These are phyloP conservation scores for Fusarium solani-melongenae DNA, from an alignment of 2,329 filamentous ascomycete genomes.

Conservation along the genomic window DNA sequence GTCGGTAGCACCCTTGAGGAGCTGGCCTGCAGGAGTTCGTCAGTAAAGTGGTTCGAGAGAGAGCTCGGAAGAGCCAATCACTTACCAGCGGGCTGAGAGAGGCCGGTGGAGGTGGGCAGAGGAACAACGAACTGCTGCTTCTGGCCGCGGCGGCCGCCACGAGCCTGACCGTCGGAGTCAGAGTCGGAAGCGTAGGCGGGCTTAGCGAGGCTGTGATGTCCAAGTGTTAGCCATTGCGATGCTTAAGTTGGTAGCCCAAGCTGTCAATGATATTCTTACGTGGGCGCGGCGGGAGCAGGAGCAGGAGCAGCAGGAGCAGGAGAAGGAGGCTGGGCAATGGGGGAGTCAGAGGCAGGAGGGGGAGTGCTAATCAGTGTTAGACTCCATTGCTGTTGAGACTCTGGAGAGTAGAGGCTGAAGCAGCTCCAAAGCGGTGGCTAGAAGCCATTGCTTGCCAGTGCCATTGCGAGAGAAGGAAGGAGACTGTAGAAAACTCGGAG, in stretches of 20 bases:
- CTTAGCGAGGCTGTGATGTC: slow-evolving; percentile 40
- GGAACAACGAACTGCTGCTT: slow-evolving; percentile 44
- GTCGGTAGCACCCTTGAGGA: slow-evolving; percentile 68
- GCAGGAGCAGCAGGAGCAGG: slow-evolving; percentile 22
- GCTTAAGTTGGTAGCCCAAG: background rate
- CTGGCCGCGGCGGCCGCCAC: slow-evolving; percentile 42
- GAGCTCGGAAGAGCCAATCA: background rate
- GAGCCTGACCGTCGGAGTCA: slow-evolving; percentile 46
- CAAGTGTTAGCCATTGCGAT: slow-evolving; percentile 18
- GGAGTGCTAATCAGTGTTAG: slow-evolving; percentile 40
- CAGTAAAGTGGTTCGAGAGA: background rate
- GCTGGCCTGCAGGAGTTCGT: slow-evolving; percentile 53
- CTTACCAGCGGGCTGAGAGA: slow-evolving; percentile 49
- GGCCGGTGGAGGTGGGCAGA: slow-evolving; percentile 48
- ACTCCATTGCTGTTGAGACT: slow-evolving; percentile 18
- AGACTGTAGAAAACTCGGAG: background rate
- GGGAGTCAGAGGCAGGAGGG: slow-evolving; percentile 32
- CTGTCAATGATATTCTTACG: slow-evolving; percentile 30
- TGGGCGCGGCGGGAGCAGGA: slow-evolving; percentile 20
- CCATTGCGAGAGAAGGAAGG: background rate
- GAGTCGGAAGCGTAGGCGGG: slow-evolving; percentile 46
- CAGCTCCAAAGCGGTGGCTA: slow-evolving; percentile 13
- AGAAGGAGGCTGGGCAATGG: slow-evolving; percentile 36
- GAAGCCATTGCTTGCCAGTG: background rate
- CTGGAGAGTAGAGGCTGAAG: slow-evolving; percentile 2